Evolutionary conservation across 2,329 filamentous ascomycete genomes (phyloP).

Genomic region (Penicillium sp.): DNA sequence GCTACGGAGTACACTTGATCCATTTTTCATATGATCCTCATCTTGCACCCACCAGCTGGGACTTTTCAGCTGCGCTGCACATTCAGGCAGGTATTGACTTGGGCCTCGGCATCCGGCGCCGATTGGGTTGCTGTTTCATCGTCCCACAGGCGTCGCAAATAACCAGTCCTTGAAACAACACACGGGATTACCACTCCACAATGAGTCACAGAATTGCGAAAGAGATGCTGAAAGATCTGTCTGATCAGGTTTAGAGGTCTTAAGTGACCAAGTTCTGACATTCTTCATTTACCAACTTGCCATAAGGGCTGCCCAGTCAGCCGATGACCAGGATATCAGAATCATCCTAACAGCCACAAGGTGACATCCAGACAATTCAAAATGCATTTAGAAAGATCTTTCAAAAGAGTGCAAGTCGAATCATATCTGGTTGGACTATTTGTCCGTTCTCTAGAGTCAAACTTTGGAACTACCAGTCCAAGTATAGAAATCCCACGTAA

Average conservation of each 20-base stretch:
- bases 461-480: too few relatives aligned
- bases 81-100: neutral
- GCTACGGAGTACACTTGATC: neutral
- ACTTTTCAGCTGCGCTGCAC: neutral
- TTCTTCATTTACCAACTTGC: neutral
- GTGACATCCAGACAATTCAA: too few relatives aligned
- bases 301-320: neutral
- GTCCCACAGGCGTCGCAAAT: conserved; percentile 14
- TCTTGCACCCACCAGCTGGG: neutral
- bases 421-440: too few relatives aligned
- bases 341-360: too few relatives aligned
- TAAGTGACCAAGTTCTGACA: neutral
- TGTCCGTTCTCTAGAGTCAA: too few relatives aligned
- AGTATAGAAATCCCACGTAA: too few relatives aligned
- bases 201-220: neutral
- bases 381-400: too few relatives aligned
- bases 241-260: neutral
- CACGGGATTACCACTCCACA: conserved; percentile 3
- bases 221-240: neutral
- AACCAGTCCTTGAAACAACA: conserved; percentile 9
- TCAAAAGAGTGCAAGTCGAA: too few relatives aligned
- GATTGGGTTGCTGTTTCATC: conserved; percentile 19
- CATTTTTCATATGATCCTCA: neutral
- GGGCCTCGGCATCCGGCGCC: conserved; percentile 5
- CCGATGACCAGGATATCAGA: too few relatives aligned